A percentile compares a stretch with the other conserved stretches of the same genome.
phyloP scores from a whole-genome alignment of 768 basidiomycete genomes.

The Panaeolus papilionaceus region DNA sequence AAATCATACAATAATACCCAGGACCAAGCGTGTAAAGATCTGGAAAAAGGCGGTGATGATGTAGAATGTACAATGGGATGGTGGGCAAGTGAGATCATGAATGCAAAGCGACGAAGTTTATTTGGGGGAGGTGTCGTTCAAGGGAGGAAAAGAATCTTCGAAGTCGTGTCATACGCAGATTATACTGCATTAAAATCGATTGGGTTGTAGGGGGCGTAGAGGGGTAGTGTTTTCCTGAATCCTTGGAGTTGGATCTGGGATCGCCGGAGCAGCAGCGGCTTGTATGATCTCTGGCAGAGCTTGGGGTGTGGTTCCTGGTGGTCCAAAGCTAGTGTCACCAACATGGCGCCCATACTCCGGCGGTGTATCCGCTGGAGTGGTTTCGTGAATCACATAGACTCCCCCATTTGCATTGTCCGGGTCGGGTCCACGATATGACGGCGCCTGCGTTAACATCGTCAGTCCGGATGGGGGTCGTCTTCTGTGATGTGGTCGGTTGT shows the following conservation, averaged over 20 bases:
- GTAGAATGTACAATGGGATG: constrained; percentile 4
- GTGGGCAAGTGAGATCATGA: background rate
- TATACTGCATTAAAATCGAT: constrained; percentile 6
- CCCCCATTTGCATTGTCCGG: background rate
- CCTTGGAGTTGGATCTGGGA: background rate
- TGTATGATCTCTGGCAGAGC: background rate
- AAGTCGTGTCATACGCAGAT: background rate
- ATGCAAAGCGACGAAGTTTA: background rate
- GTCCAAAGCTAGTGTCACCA: background rate
- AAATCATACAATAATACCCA: background rate
- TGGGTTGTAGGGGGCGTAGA: background rate
- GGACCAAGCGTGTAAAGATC: background rate
- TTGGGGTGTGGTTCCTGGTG: constrained; percentile 2
- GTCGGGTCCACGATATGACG: background rate
- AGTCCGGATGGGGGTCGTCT: constrained; percentile 7
- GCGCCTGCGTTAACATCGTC: background rate
- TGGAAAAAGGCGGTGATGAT: background rate
- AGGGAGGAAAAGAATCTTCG: background rate
- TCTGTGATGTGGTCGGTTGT: constrained; percentile 1
- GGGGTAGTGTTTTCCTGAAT: background rate
- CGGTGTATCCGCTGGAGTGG: background rate
- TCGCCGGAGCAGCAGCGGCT: too few species aligned
- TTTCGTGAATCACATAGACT: background rate
- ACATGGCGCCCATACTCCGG: constrained; percentile 2
- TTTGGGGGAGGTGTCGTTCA: background rate